Evolutionary conservation across 73 alveolate genomes (phyloP).

Genomic region (Paramecium octaurelia): DNA sequence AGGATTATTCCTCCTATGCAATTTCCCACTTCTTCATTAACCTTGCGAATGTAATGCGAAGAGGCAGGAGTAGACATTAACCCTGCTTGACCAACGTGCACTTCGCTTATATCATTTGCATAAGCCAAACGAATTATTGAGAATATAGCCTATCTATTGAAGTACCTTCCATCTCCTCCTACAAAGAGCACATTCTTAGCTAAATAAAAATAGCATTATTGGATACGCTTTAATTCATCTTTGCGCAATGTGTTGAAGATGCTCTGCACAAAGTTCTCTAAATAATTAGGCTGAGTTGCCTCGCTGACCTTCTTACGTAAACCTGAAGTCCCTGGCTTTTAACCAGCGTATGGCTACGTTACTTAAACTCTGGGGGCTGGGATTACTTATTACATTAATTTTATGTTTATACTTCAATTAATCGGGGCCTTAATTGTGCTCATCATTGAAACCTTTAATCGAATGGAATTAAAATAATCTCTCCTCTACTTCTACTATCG

Average conservation of each 20-base stretch:
- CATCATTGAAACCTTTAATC: background rate
- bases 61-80: conserved; percentile 97
- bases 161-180: conserved; percentile 99
- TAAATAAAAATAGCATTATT: background rate
- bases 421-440: background rate
- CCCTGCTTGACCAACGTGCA: conserved; percentile 93
- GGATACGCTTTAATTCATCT: conserved; percentile 81
- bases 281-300: conserved; percentile 77
- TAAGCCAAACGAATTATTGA: conserved; percentile 87
- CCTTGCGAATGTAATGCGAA: conserved; percentile 87
- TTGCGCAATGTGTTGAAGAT: conserved; percentile 82
- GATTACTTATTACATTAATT: background rate
- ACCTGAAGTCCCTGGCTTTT: conserved; percentile 99
- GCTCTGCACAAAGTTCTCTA: conserved; percentile 93
- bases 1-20: conserved; percentile 95
- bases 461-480: background rate
- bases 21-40: conserved; percentile 83
- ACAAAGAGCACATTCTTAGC: conserved; percentile 81
- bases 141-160: conserved; percentile 87
- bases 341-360: conserved; percentile 89
- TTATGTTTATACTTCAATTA: conserved; percentile 8
- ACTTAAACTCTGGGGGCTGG: background rate
- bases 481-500: background rate
- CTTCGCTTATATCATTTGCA: conserved; percentile 88
- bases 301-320: conserved; percentile 94